Evolutionary conservation across 1,284 basidiomycete genomes (phyloP), one percentile per base, ranked within the genome.

Genomic region (Ceratorhiza oryzae-sativae): DNA sequence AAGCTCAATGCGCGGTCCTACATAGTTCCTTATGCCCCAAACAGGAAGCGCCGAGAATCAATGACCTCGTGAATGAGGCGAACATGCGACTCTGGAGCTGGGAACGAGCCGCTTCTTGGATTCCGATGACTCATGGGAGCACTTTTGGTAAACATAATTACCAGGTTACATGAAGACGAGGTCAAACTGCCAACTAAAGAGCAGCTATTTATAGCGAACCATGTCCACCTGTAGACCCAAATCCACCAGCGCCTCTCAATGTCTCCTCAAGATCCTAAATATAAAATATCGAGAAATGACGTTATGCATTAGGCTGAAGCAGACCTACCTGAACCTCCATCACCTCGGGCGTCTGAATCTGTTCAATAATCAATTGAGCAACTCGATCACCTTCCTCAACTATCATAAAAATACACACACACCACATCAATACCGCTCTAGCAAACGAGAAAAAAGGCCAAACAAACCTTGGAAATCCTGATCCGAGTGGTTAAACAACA

Each of bases 321-420:
- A 13, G 30, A 82, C 90, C 75, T 77, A 93, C 93, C 73, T 93
- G 83, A 15, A 98, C 95, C 80, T 96, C 94, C 42, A 90, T 79
- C 13, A 97, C 86, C 6, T 91, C 90, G 0, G 96, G 94, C 2
- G 90, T 96, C 72, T 90, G 88, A 76, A 98, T 97, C 75, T 87
- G 89, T 79, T 99, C 97, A 63, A 98, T 84, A 75, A 99, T 93
- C 42, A 99, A 85, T 79, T 99, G 97, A 1, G 97, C 97, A 75
- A 99, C 85, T 15, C 97, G 88, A 79, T 99, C 97, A 12, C 96
- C 95, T 78, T 92, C 89, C 76, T 91, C 84, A 72, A 98, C 95
- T 97, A 76, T n/a, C n/a, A n/a, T n/a, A n/a, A n/a, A n/a, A n/a
- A n/a, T 2, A 9, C 55, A 46, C 71, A n/a, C 6, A 30, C 20